These are phyloP conservation scores for Dactylonectria macrodidyma DNA, from an alignment of 2,329 filamentous ascomycete species.

Conservation along the genomic window DNA sequence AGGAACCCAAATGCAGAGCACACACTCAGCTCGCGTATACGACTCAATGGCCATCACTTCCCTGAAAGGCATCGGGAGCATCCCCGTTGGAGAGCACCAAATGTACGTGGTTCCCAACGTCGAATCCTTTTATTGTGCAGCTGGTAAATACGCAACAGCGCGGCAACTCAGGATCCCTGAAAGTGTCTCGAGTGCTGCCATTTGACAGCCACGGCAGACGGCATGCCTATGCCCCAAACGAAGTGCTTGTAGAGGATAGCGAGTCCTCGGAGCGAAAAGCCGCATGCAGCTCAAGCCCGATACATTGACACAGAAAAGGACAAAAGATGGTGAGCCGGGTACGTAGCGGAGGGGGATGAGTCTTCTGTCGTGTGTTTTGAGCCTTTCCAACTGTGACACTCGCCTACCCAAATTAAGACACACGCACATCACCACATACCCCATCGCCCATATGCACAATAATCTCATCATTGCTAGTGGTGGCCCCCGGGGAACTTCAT, in stretches of 20 bases:
- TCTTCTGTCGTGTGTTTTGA: slow-evolving; percentile 82
- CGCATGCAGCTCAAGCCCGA: slow-evolving; percentile 81
- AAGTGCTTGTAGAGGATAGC: slow-evolving; percentile 64
- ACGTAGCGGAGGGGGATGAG: slow-evolving; percentile 71
- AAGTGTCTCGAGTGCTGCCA: slow-evolving; percentile 75
- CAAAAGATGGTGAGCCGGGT: slow-evolving; percentile 87
- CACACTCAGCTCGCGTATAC: slow-evolving; percentile 75
- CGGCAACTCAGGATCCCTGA: slow-evolving; percentile 80
- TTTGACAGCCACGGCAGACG: slow-evolving; percentile 81
- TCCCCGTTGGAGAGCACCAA: slow-evolving; percentile 81
- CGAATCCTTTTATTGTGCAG: slow-evolving; percentile 83
- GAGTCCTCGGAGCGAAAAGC: slow-evolving; percentile 77
- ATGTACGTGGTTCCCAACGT: slow-evolving; percentile 80
- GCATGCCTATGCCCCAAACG: slow-evolving; percentile 64
- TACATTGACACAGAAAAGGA: slow-evolving; percentile 84
- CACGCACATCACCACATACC: slow-evolving; percentile 84
- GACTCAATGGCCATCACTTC: slow-evolving; percentile 79
- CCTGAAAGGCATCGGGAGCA: slow-evolving; percentile 79
- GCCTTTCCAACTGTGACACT: slow-evolving; percentile 85
- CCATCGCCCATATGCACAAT: slow-evolving; percentile 76
- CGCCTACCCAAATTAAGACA: slow-evolving; percentile 82
- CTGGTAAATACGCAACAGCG: slow-evolving; percentile 81
- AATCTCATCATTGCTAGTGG: slow-evolving; percentile 62
- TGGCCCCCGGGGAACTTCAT: slow-evolving; percentile 28
- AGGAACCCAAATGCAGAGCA: slow-evolving; percentile 76